phyloP scores from a whole-genome alignment of 352 stramenopile genomes.

The Detonula confervacea region DNA sequence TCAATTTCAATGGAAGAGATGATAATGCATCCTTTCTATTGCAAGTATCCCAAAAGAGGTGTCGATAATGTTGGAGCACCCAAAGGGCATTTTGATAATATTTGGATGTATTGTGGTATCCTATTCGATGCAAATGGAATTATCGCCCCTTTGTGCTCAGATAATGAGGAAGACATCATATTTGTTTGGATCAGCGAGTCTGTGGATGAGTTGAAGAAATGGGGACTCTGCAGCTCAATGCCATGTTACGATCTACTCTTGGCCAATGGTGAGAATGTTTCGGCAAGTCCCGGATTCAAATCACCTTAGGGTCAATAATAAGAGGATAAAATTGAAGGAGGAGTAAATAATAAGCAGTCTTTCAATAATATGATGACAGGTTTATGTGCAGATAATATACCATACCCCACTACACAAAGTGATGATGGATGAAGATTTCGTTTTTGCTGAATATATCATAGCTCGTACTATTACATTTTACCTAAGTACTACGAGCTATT shows the following conservation, averaged over 20 bases:
- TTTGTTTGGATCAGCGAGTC: neutral
- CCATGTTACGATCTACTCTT: constrained; percentile 5
- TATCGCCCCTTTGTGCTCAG: neutral
- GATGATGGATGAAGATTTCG: no score
- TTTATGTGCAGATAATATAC: no score
- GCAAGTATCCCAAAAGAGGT: constrained; percentile 1
- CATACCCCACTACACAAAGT: no score
- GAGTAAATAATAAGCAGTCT: no score
- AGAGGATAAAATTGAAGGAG: neutral
- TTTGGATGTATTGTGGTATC: constrained; percentile 15
- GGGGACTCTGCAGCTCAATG: neutral
- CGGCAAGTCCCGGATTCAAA: neutral
- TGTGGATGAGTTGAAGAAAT: neutral
- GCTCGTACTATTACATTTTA: no score
- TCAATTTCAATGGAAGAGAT: constrained; percentile 20
- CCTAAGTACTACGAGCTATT: no score
- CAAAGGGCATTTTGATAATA: constrained; percentile 24
- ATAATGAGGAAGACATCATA: neutral
- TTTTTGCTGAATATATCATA: no score
- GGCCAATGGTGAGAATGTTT: neutral
- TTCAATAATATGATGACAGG: no score
- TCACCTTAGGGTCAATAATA: constrained; percentile 1
- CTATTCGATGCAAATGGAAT: neutral
- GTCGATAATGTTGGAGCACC: constrained; percentile 4
- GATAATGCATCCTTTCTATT: constrained; percentile 6